Base-by-base conservation (phyloP, 2,329 filamentous ascomycete species). In the Ambrosiella beaveri region DNA sequence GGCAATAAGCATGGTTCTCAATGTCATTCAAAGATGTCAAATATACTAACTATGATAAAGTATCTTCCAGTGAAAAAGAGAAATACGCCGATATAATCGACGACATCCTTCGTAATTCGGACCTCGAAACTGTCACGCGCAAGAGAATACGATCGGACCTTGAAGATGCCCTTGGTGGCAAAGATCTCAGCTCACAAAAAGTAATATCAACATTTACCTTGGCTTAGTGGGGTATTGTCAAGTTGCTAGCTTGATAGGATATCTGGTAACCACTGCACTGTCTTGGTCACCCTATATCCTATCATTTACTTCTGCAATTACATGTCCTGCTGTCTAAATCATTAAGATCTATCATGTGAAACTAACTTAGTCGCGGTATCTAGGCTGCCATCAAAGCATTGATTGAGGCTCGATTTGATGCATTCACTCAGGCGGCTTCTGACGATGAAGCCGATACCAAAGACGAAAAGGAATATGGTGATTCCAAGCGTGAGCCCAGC, bases 351-450 rank as follows among this genome's bases (percentile, higher is more conserved):
- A 11, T 19, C 19, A 51, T 35, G 3, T 19, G 5, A 35, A 19
- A 8, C 47, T 35, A 27, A 19, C 47, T 11, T 19, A 51, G 3
- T 27, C 27, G 27, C 3, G 27, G 27, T 51, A 9, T 51, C 47
- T 62, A 88, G 85, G 73, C 76, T 66, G 80, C 81, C 12, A 84
- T 88, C 69, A 87, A 87, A 67, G 73, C 73, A 56, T 74, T 89
- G 54, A 88, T 89, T 58, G 82, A 85, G 70, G 76, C 80, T 63
- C 81, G 85, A 15, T 89, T 89, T 68, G 85, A 89, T 65, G 78
- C 82, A 59, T 78, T 84, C 64, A 80, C 79, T 2, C 75, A 76
- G 36, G 63, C 74, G 63, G 69, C 75, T 54, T 62, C 66, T 12
- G 63, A 66, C 8, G 63, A 65, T n/a, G 54, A 27, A 39, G 58